phyloP scores from a whole-genome alignment of 192 early-diverging fungal species.

The Umbelopsis ramanniana region DNA sequence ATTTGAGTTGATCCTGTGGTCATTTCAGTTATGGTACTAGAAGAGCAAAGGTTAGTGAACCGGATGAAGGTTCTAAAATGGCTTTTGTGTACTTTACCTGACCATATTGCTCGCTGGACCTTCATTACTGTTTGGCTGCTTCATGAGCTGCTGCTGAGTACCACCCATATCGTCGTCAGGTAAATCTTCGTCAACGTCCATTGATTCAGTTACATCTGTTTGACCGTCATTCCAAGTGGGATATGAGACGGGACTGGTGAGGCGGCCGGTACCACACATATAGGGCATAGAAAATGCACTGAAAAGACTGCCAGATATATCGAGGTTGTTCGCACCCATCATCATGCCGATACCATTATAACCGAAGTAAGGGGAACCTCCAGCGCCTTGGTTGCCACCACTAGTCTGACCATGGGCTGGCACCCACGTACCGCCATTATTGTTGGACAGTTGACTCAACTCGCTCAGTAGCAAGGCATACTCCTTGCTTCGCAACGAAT shows the following conservation, averaged over 20 bases:
- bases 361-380: background rate
- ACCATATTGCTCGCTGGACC: background rate
- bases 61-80: background rate
- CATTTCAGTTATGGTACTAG: background rate
- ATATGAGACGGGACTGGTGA: background rate
- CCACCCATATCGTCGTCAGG: background rate
- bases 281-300: background rate
- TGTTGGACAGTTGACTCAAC: background rate
- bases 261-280: background rate
- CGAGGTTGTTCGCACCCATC: background rate
- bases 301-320: background rate
- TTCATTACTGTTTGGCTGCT: background rate
- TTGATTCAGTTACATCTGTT: background rate
- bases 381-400: background rate
- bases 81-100: background rate
- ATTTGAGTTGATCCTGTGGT: background rate
- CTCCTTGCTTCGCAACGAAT: too few relatives aligned
- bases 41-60: background rate
- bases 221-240: background rate
- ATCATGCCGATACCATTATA: background rate
- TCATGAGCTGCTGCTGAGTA: background rate
- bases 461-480: too few relatives aligned
- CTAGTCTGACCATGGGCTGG: background rate
- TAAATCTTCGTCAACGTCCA: background rate
- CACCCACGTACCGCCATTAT: background rate